Percentiles rank a stretch among this genome's conserved stretches.
Conservation (phyloP, 2,329 filamentous ascomycete genomes). For the Periconia macrospinosa region DNA sequence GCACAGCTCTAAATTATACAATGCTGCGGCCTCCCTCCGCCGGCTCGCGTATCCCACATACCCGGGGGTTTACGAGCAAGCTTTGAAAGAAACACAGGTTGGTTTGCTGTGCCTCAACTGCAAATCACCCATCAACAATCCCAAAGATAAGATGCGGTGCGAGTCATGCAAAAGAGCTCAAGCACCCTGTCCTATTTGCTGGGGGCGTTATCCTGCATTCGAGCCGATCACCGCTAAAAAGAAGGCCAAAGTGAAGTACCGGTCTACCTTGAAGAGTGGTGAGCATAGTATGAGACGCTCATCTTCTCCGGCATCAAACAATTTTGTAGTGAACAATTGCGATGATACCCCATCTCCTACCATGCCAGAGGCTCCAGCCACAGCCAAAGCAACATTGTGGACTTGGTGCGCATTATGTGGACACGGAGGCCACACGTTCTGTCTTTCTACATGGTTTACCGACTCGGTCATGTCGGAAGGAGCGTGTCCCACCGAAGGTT, state of each 20-base stretch:
- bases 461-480: constrained; percentile 52
- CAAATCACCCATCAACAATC: constrained; percentile 58
- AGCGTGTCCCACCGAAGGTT: constrained; percentile 61
- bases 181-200: constrained; percentile 49
- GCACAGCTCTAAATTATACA: constrained; percentile 49
- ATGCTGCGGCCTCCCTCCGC: constrained; percentile 59
- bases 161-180: constrained; percentile 52
- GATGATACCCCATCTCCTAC: constrained; percentile 23
- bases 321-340: constrained; percentile 12
- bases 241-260: constrained; percentile 28
- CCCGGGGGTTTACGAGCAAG: constrained; percentile 60
- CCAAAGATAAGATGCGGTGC: constrained; percentile 54
- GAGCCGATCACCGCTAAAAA: constrained; percentile 35
- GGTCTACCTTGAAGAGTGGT: constrained; percentile 21
- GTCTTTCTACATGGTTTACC: constrained; percentile 59
- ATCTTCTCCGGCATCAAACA: constrained; percentile 16
- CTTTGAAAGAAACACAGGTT: constrained; percentile 56
- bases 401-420: constrained; percentile 63
- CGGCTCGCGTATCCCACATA: constrained; percentile 58
- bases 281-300: constrained; percentile 31
- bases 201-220: constrained; percentile 47
- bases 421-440: constrained; percentile 62
- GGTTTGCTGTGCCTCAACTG: constrained; percentile 60
- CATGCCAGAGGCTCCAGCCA: constrained; percentile 22
- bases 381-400: constrained; percentile 48